Percentiles rank a stretch among this genome's conserved stretches.
These are phyloP conservation scores for Fusarium fujikuroi DNA, from an alignment of 2,329 filamentous ascomycete genomes.

Conservation along the genomic window DNA sequence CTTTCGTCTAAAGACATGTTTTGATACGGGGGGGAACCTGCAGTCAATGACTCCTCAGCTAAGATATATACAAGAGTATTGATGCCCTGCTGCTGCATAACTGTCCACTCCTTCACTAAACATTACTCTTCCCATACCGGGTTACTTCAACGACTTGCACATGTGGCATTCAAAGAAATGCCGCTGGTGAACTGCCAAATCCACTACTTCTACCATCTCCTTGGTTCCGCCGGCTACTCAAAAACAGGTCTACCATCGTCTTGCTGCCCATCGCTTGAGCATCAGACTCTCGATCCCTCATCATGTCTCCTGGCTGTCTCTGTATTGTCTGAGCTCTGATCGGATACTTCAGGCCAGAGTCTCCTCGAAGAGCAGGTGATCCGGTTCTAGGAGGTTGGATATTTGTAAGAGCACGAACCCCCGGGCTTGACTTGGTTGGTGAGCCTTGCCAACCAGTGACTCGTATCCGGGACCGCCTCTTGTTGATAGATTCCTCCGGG, in stretches of 20 bases:
- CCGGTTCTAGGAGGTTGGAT: conserved; percentile 19
- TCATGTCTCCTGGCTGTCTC: conserved; percentile 5
- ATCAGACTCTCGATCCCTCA: conserved; percentile 36
- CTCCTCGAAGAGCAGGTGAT: conserved; percentile 10
- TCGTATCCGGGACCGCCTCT: conserved; percentile 37
- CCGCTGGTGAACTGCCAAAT: conserved; percentile 44
- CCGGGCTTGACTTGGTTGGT: conserved; percentile 47
- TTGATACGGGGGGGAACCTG: background rate
- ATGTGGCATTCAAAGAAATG: conserved; percentile 46
- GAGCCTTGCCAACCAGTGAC: conserved; percentile 32
- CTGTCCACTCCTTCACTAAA: background rate
- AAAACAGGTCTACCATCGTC: conserved; percentile 65
- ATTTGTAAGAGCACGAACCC: background rate
- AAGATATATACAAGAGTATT: conserved; percentile 24
- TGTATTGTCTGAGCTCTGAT: background rate
- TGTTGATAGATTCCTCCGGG: conserved; percentile 31
- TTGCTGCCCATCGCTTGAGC: conserved; percentile 57
- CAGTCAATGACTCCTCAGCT: background rate
- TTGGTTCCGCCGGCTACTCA: conserved; percentile 59
- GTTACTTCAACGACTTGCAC: background rate
- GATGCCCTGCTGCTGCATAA: background rate
- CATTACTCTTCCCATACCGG: background rate
- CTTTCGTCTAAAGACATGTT: background rate
- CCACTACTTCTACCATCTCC: conserved; percentile 50
- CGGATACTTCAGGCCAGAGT: conserved; percentile 3